Conservation (phyloP, 164 flowering plant genomes). For the Saururus chinensis region DNA sequence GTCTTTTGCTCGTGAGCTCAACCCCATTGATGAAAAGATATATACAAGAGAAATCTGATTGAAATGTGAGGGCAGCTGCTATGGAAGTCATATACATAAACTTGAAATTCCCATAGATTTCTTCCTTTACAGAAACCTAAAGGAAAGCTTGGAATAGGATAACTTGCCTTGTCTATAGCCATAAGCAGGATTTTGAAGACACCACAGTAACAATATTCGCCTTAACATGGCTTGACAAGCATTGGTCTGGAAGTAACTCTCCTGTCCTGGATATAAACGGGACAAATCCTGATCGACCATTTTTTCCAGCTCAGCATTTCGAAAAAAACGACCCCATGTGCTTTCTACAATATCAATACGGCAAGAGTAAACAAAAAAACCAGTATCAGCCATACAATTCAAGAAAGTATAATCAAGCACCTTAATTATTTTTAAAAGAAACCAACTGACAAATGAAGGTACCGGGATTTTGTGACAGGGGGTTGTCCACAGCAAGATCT, state of each 20-base stretch:
- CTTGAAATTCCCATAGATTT: too few species aligned
- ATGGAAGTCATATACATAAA: too few species aligned
- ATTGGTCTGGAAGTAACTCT: conserved; percentile 79
- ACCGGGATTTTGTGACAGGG: conserved; percentile 96
- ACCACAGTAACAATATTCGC: conserved; percentile 78
- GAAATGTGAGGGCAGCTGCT: too few species aligned
- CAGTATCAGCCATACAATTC: too few species aligned
- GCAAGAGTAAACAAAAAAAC: background rate
- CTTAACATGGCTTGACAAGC: conserved; percentile 83
- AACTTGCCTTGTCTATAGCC: conserved; percentile 85
- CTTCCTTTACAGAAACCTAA: too few species aligned
- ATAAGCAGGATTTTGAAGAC: conserved; percentile 72
- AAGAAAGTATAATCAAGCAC: background rate
- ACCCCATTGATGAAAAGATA: too few species aligned
- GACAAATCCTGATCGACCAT: conserved; percentile 90
- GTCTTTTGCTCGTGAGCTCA: too few species aligned
- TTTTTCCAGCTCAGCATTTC: conserved; percentile 87
- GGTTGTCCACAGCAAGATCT: conserved; percentile 66
- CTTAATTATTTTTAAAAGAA: background rate
- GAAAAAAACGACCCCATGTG: conserved; percentile 88
- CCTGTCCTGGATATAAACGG: conserved; percentile 86
- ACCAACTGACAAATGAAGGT: background rate
- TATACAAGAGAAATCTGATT: too few species aligned
- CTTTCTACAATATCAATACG: conserved; percentile 51
- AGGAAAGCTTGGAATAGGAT: background rate